A percentile compares a stretch with the other conserved stretches of the same genome.
These are phyloP conservation scores for Pythium sukuiense DNA, from an alignment of 352 stramenopile genomes.

Conservation along the genomic window DNA sequence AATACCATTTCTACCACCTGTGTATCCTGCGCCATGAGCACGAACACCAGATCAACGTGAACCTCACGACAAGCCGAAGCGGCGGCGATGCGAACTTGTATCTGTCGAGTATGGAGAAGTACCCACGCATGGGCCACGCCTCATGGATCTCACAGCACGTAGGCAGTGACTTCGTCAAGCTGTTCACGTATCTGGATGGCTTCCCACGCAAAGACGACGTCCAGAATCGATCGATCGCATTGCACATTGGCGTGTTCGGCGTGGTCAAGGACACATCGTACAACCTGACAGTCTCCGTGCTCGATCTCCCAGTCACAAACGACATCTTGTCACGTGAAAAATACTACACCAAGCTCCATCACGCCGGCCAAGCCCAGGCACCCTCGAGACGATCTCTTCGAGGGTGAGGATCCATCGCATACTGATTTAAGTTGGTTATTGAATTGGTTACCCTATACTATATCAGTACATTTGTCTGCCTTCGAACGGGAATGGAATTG, in stretches of 20 bases:
- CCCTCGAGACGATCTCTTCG: neutral
- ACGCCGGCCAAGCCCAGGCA: slow-evolving; percentile 15
- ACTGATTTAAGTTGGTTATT: neutral
- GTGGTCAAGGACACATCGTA: slow-evolving; percentile 34
- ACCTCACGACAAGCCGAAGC: slow-evolving; percentile 37
- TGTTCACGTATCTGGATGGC: slow-evolving; percentile 78
- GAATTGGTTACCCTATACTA: neutral
- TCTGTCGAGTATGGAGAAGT: slow-evolving; percentile 62
- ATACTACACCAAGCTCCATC: slow-evolving; percentile 60
- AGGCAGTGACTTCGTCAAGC: slow-evolving; percentile 55
- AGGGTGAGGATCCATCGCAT: neutral
- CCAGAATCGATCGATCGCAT: slow-evolving; percentile 49
- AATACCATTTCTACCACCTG: slow-evolving; percentile 73
- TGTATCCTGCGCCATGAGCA: slow-evolving; percentile 76
- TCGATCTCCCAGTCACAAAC: slow-evolving; percentile 51
- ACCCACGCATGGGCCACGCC: slow-evolving; percentile 60
- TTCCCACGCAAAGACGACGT: slow-evolving; percentile 59
- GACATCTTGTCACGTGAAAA: slow-evolving; percentile 48
- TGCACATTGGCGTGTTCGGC: slow-evolving; percentile 74
- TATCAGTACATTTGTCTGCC: neutral
- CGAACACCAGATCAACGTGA: slow-evolving; percentile 73
- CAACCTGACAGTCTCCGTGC: slow-evolving; percentile 56
- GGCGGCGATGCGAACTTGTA: slow-evolving; percentile 67
- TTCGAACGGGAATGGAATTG: neutral
- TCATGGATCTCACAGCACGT: slow-evolving; percentile 70